Evolutionary conservation across 306 rosid species (phyloP), one percentile per base, ranked within the genome.

Genomic region (Dalbergia cochinchinensis): DNA sequence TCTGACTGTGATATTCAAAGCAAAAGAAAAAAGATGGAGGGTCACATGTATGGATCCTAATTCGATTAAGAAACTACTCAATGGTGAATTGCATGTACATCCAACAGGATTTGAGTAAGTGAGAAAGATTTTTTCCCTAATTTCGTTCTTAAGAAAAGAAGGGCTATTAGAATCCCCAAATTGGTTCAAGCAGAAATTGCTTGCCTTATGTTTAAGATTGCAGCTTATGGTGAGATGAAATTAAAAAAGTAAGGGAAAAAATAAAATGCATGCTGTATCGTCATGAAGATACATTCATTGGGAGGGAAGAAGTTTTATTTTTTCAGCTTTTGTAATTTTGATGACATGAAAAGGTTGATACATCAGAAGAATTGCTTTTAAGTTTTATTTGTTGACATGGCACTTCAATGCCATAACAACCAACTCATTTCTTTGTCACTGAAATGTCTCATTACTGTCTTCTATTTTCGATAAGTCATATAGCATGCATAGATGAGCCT

Each of bases 1-100:
- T 75, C 26, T 12, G 39, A 78, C 7, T 65, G 51, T 10, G 14
- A 51, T 41, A 59, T 81, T 76, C 39, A 55, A 64, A 80, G 65
- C 67, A 37, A 60, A 33, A 37, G 41, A 7, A 60, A 69, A 63
- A 50, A 6, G 65, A 26, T 35, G 8, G 48, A 14, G 9, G 19
- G 45, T 35, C 65, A 26, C 16, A 33, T 68, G 81, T 33, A 45
- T 57, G 10, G 4, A 39, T 20, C 19, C 34, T 74, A 53, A 19
- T 60, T 44, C 14, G 26, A 50, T 0, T 41, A 1, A 26, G 31
- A 26, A 26, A 39, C 58, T 51, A 75, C 39, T 33, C 15, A 68
- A 60, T 69, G 41, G 33, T 39, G 37, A 37, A 68, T 65, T 60
- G 41, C 79, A 55, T 10, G 51, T 37, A 51, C 47, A 64, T 35